Conservation (phyloP, 2,329 filamentous ascomycete genomes). For the Hypomyces perniciosus region DNA sequence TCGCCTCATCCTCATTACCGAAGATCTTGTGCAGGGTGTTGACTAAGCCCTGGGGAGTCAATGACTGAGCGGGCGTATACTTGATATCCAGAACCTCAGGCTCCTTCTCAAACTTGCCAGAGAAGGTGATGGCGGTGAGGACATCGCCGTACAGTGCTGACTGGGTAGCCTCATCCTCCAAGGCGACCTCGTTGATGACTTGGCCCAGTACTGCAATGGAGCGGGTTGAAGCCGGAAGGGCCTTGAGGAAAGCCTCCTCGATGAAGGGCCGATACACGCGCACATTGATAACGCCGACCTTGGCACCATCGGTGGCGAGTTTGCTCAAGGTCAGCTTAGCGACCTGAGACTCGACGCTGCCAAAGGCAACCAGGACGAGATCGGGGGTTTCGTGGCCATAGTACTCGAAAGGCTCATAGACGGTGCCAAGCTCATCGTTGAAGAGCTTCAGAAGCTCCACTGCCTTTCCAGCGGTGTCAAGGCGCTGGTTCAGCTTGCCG, state of each 20-base stretch:
- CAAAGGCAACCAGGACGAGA: constrained; percentile 84
- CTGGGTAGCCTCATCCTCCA: constrained; percentile 67
- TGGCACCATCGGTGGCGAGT: constrained; percentile 65
- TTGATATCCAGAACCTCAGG: constrained; percentile 77
- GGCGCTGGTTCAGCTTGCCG: constrained; percentile 60
- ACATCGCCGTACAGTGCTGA: constrained; percentile 93
- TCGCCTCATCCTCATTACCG: constrained; percentile 48
- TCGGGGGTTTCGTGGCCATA: constrained; percentile 74
- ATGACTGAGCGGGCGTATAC: constrained; percentile 64
- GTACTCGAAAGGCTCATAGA: constrained; percentile 93
- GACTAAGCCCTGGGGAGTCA: constrained; percentile 51
- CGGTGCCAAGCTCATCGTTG: constrained; percentile 88
- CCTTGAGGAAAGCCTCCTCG: constrained; percentile 85
- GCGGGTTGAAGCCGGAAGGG: constrained; percentile 67
- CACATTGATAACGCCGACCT: constrained; percentile 83
- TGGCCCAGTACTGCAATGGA: constrained; percentile 85
- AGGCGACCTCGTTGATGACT: constrained; percentile 66
- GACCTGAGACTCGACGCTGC: constrained; percentile 82
- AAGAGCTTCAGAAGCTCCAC: constrained; percentile 64
- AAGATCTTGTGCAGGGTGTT: constrained; percentile 45
- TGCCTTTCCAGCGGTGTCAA: constrained; percentile 67
- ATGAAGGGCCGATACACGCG: constrained; percentile 92
- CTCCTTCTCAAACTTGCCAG: constrained; percentile 55
- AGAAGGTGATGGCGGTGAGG: constrained; percentile 76
- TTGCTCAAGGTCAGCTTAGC: constrained; percentile 72